A percentile compares a stretch with the other conserved stretches of the same genome.
Conservation (phyloP, 2,329 filamentous ascomycete species). For the Ilyonectria sp. region DNA sequence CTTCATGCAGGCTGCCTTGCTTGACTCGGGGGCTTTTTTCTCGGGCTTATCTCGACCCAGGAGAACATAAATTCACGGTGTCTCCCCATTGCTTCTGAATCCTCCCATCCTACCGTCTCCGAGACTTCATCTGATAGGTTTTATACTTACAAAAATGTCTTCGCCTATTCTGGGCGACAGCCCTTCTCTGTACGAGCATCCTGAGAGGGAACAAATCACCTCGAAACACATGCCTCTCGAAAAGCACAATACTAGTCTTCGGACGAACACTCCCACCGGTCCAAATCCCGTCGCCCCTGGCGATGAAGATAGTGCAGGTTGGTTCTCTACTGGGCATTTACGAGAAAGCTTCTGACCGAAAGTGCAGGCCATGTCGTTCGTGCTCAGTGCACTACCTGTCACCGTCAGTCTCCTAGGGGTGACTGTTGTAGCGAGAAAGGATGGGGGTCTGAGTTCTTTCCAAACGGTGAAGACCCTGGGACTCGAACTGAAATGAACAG, state of each 20-base stretch:
- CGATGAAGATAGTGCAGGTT: not conserved
- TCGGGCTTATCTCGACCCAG: not conserved
- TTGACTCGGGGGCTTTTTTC: not conserved
- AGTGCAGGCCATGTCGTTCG: not conserved
- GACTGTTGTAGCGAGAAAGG: not conserved
- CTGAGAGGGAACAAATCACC: not conserved
- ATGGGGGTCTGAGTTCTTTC: not conserved
- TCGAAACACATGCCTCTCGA: not conserved
- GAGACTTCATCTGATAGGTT: not conserved
- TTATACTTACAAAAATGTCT: slow-evolving; percentile 2
- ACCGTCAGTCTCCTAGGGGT: not conserved
- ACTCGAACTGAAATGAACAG: not conserved
- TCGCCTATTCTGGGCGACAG: not conserved
- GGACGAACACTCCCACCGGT: not conserved
- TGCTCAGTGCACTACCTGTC: not conserved
- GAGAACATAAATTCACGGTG: not conserved
- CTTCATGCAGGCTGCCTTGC: not conserved
- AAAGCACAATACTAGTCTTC: slow-evolving; percentile 1
- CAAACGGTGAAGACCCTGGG: not conserved
- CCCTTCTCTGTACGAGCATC: not conserved
- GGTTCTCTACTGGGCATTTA: not conserved
- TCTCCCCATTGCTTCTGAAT: not conserved
- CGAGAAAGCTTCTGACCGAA: not conserved
- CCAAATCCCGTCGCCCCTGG: not conserved
- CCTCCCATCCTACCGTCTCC: not conserved